These are phyloP conservation scores for Phaseolus lunatus DNA, from an alignment of 306 rosid genomes.

Conservation along the genomic window DNA sequence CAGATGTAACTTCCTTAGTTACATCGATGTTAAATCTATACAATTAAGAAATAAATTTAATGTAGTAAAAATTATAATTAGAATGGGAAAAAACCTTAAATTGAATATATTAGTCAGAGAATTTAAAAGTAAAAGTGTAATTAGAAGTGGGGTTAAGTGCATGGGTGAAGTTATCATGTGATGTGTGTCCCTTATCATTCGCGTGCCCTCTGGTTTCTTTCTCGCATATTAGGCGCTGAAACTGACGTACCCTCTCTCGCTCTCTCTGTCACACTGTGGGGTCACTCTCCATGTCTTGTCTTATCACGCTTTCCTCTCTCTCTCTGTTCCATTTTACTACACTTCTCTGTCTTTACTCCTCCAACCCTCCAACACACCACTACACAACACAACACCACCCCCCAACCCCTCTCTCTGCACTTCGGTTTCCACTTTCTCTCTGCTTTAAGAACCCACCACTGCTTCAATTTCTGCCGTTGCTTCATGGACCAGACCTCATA, in stretches of 20 bases:
- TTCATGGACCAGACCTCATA: conserved; percentile 42
- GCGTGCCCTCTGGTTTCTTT: conserved; percentile 53
- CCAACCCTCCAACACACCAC: background rate
- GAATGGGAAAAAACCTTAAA: too few species aligned
- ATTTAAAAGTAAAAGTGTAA: too few species aligned
- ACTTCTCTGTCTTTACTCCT: conserved; percentile 30
- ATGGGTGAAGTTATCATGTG: conserved; percentile 35
- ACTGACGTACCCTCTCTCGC: conserved; percentile 54
- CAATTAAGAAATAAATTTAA: too few species aligned
- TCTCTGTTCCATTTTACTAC: conserved; percentile 48
- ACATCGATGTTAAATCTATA: too few species aligned
- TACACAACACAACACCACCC: background rate
- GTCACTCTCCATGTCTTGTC: conserved; percentile 54
- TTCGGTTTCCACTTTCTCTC: conserved; percentile 35
- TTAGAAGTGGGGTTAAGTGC: background rate
- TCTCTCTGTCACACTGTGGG: conserved; percentile 33
- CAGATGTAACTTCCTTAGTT: too few species aligned
- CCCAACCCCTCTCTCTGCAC: background rate
- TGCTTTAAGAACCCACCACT: conserved; percentile 36
- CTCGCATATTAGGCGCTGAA: conserved; percentile 67
- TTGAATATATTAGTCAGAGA: too few species aligned
- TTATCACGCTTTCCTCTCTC: conserved; percentile 44
- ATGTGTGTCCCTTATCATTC: conserved; percentile 52
- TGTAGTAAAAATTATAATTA: too few species aligned
- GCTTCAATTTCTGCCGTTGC: conserved; percentile 9